Evolutionary conservation across 2,329 filamentous ascomycete genomes (phyloP).

Genomic region (Xylaria sp.): DNA sequence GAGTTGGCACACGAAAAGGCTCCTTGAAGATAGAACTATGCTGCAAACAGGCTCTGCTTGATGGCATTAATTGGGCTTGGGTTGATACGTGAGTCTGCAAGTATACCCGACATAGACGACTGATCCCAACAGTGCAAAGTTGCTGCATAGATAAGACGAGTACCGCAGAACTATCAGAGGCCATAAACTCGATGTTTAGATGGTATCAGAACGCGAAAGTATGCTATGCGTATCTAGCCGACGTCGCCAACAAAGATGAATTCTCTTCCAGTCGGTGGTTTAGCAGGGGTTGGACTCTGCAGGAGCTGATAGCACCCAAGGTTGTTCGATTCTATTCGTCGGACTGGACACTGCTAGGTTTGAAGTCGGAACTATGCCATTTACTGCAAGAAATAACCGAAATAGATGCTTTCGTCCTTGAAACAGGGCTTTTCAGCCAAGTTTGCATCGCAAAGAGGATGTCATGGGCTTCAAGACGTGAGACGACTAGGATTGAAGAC

Average conservation of each 20-base stretch:
- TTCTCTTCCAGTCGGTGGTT: constrained; percentile 20
- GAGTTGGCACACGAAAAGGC: not conserved
- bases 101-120: not conserved
- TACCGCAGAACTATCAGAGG: constrained; percentile 17
- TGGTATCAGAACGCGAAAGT: constrained; percentile 19
- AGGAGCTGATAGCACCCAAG: constrained; percentile 19
- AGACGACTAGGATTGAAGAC: constrained; percentile 24
- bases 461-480: constrained; percentile 28
- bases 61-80: constrained; percentile 17
- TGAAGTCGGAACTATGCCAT: not conserved
- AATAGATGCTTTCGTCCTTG: constrained; percentile 3
- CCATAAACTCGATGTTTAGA: constrained; percentile 23
- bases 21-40: constrained; percentile 1
- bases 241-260: constrained; percentile 1
- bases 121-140: not conserved
- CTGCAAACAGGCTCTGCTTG: constrained; percentile 12
- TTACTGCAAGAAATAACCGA: constrained; percentile 1
- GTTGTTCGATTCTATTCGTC: constrained; percentile 9
- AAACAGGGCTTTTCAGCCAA: not conserved
- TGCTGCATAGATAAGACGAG: constrained; percentile 25
- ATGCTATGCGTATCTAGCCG: constrained; percentile 16
- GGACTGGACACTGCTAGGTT: constrained; percentile 5
- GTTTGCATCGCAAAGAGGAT: constrained; percentile 9
- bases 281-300: constrained; percentile 24
- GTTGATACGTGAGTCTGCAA: constrained; percentile 17